Base-by-base conservation (phyloP, 2,329 filamentous ascomycete species). In the Aureobasidium subglaciale region DNA sequence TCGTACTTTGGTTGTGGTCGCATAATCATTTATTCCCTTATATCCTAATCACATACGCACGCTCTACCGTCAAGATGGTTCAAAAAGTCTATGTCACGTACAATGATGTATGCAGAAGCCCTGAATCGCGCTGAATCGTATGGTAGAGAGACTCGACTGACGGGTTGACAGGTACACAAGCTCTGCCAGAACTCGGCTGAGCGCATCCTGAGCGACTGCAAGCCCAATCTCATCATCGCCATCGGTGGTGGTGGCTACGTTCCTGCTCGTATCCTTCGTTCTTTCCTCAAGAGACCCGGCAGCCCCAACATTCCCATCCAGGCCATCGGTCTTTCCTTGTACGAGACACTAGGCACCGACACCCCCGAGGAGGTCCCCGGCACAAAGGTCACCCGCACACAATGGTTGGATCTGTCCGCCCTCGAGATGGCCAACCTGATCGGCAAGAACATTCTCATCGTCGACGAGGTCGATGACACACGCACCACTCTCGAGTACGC, bases 161-260 rank as follows among this genome's bases (percentile, higher is more conserved):
- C 52, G 13, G n/a, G 38, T 27, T 9, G 24, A 61, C 67, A 97
- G 91, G 87, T 99, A 68, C 93, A 99, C 83, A 95, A 96, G 75
- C 83, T 97, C 70, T 99, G 93, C 79, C 88, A 96, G 75, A 80
- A 86, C 69, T 84, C 90, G 16, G 93, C 91, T 35, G 80, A 83
- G 61, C 78, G 79, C 65, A 95, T 97, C 71, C 84, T 99, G 65
- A 77, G 85, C 69, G 83, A 88, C 15, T 90, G 96, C 79, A 81
- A 90, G 70, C 93, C 93, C 35, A 89, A 96, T 72, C 87, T 99
- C 64, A 96, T 99, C 81, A 95, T 99, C 72, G 93, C 93, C 70
- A 97, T 97, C 71, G 93, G 93, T 65, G 93, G 93, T 62, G 93
- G 93, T 66, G 93, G 93, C 67, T 99, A 96, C 74, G 90, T 99